Percentiles rank a stretch among this genome's conserved stretches.
Conservation (phyloP, 1,139 yeast genomes). For the Arxiozyma telluris region DNA sequence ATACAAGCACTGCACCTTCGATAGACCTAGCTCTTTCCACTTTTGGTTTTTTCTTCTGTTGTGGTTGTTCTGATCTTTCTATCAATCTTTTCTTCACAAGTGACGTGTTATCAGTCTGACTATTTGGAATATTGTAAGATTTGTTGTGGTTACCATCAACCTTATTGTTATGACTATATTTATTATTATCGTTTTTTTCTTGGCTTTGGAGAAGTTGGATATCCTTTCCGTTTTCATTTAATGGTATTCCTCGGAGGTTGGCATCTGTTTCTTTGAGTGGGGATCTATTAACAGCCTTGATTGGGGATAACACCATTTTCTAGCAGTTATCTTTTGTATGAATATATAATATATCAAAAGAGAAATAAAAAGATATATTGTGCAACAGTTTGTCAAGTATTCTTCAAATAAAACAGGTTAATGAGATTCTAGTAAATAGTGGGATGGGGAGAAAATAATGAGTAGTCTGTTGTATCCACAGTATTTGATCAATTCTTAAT, state of each 20-base stretch:
- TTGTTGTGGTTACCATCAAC: neutral
- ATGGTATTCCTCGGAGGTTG: constrained; percentile 15
- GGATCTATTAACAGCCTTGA: constrained; percentile 18
- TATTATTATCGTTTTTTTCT: neutral
- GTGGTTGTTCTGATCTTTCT: constrained; percentile 17
- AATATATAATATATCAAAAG: too few relatives aligned
- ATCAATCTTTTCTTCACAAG: constrained; percentile 18
- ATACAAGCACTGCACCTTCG: constrained; percentile 28
- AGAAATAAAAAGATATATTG: too few relatives aligned
- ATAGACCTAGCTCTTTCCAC: constrained; percentile 25
- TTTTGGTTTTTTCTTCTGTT: constrained; percentile 15
- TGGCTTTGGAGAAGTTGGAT: neutral
- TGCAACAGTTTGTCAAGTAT: neutral
- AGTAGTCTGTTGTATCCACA: neutral
- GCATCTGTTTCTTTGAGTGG: constrained; percentile 30
- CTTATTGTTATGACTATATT: neutral
- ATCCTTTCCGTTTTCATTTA: neutral
- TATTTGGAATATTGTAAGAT: neutral
- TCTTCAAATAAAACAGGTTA: neutral
- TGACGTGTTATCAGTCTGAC: neutral
- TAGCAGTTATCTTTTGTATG: neutral
- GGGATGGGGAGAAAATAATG: too few relatives aligned
- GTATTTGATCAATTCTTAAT: neutral
- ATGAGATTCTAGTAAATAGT: neutral
- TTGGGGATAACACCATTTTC: constrained; percentile 11